phyloP scores from a whole-genome alignment of 371 early-diverging fungal species.

The Apophysomyces variabilis region DNA sequence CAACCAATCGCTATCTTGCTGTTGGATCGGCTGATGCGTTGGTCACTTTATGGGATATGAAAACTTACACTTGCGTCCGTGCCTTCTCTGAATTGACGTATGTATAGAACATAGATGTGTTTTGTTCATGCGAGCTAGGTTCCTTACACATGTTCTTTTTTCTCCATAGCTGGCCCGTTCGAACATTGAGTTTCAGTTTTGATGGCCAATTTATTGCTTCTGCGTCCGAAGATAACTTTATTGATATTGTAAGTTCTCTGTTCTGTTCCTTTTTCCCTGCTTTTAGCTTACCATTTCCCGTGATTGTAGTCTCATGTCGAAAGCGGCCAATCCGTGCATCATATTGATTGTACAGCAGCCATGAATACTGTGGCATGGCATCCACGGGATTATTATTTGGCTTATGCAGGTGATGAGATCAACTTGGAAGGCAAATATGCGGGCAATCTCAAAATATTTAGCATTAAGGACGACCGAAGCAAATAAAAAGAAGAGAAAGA shows the following conservation, averaged over 20 bases:
- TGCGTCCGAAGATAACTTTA: slow-evolving; percentile 79
- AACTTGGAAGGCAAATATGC: slow-evolving; percentile 48
- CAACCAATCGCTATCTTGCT: slow-evolving; percentile 76
- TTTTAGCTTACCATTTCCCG: background rate
- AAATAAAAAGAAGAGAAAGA: background rate
- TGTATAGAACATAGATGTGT: slow-evolving; percentile 16
- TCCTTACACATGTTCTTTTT: background rate
- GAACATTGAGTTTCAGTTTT: slow-evolving; percentile 82
- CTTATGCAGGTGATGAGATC: slow-evolving; percentile 83
- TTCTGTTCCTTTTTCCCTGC: background rate
- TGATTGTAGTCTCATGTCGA: slow-evolving; percentile 70
- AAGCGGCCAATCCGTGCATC: slow-evolving; percentile 74
- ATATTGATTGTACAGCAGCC: slow-evolving; percentile 69
- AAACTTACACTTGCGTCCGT: slow-evolving; percentile 64
- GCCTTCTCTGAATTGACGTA: slow-evolving; percentile 75
- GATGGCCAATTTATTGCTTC: slow-evolving; percentile 87
- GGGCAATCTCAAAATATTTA: slow-evolving; percentile 53
- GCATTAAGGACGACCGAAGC: slow-evolving; percentile 34
- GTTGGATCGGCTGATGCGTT: slow-evolving; percentile 81
- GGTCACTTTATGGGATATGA: slow-evolving; percentile 78
- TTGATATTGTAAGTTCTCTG: slow-evolving; percentile 71
- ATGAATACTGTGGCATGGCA: slow-evolving; percentile 88
- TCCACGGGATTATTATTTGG: slow-evolving; percentile 77
- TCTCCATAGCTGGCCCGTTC: slow-evolving; percentile 73
- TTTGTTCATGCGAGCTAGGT: too few species aligned